Base-by-base conservation (phyloP, 805 yeast genomes). In the Hanseniaspora occidentalis region DNA sequence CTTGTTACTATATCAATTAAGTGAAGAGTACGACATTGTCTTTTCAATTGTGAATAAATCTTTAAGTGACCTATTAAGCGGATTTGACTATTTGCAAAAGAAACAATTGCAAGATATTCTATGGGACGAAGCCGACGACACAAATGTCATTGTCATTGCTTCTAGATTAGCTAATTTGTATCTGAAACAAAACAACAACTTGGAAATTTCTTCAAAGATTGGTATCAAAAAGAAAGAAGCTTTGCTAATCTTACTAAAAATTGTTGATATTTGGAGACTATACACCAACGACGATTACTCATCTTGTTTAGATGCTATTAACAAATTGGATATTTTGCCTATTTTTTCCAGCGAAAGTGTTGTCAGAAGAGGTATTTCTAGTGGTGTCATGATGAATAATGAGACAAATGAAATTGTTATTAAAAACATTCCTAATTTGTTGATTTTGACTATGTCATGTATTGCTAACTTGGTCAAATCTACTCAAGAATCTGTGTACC, bases 11-110 rank as follows among this genome's bases (percentile, higher is more conserved):
- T 89, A 84, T 56, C 95, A 88, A 60, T 70, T 89, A 47, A 76
- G 94, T 37, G 94, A 84, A 60, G 95, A 88, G 49, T 81, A 81
- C 57, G 81, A 82, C 53, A 77, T 81, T 23, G 96, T 85, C 11
- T 71, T 89, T 7, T 59, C 71, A 1, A 70, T 85, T 44, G 74
- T 86, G 47, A 86, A 84, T 62, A 71, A 76, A 50, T 62, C 84
- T 23, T 64, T 92, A 27, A 85, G 95, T 25, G 95, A 88, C 55
- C 69, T 78, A 17, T 65, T 89, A 40, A 69, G 83, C 37, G 45
- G 41, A 4, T 41, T 41, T 14, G 44, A 41, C 22, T 41, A 33
- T 13, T 26, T 41, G 38, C 31, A 41, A 13, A n/a, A 19, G 4
- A 38, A 41, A 16, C 41, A 41, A 9, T 35, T 24, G 21, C 36